These are phyloP conservation scores for Clarkia xantiana DNA, from an alignment of 345 rosid species.

Conservation along the genomic window DNA sequence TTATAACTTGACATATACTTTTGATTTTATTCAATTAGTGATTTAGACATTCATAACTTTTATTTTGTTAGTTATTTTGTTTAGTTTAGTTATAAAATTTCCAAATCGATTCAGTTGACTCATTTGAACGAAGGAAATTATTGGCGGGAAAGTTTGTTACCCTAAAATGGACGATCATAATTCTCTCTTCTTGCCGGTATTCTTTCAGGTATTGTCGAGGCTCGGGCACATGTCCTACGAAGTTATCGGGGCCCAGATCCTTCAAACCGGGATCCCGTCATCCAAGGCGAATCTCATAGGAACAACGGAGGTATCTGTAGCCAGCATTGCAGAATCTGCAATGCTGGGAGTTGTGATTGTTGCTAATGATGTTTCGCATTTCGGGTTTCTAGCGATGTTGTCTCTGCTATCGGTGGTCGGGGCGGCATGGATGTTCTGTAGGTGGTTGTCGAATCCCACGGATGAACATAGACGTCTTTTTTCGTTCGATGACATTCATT, in stretches of 20 bases:
- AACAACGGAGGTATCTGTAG: conserved; percentile 75
- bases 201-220: conserved; percentile 77
- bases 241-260: conserved; percentile 82
- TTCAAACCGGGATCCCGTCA: conserved; percentile 85
- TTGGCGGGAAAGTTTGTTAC: too few relatives aligned
- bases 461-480: conserved; percentile 74
- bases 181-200: neutral
- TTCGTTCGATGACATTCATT: conserved; percentile 22
- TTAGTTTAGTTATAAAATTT: too few relatives aligned
- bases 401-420: conserved; percentile 74
- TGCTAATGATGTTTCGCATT: conserved; percentile 80
- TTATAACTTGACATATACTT: too few relatives aligned
- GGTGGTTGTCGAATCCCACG: conserved; percentile 71
- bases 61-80: too few relatives aligned
- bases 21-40: too few relatives aligned
- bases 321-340: conserved; percentile 75
- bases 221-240: conserved; percentile 90
- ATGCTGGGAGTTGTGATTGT: conserved; percentile 83
- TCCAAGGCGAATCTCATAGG: conserved; percentile 91
- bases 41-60: too few relatives aligned
- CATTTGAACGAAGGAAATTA: neutral
- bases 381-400: conserved; percentile 50
- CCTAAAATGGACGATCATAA: neutral
- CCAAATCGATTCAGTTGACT: too few relatives aligned
- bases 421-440: conserved; percentile 79